Base-by-base conservation (phyloP, 1,139 yeast genomes). In the Kodamaea sp. region DNA sequence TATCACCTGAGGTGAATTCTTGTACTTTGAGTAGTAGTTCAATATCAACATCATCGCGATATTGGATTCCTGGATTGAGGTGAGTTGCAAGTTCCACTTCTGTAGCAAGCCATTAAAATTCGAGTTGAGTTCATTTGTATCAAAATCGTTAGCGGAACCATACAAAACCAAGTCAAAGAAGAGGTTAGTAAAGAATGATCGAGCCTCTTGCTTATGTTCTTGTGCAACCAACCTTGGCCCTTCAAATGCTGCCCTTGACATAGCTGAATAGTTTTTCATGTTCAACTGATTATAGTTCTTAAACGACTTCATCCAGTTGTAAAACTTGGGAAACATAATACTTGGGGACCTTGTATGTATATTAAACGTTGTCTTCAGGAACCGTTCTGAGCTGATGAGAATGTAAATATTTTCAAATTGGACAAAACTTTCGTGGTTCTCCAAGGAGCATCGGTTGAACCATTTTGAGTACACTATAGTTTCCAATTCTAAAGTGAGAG, bases 251-350 rank as follows among this genome's bases (percentile, higher is more conserved):
- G 36, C 44, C 13, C 23, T n/a, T 6, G 39, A 10, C 34, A 37
- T 41, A 3, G 15, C 13, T 6, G 22, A 18, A 22, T 27, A 32
- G n/a, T 30, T 29, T 2, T 18, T 10, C 16, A 39, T 23, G 7
- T 28, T 14, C 13, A 36, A 16, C 27, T 22, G 22, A 13, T 30
- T 23, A 16, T 29, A 26, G 20, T 26, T 19, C 10, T 24, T 28
- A 19, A 29, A 30, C 8, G 19, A 11, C n/a, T 25, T 16, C 18
- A 55, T 22, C 25, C 43, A 44, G 10, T 44, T 36, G 39, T 60
- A 57, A 39, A 60, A 59, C 15, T 37, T 31, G 3, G 63, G 64
- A 37, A 57, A 61, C 28, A 57, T 33, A 12, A 61, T 39, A 11
- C 47, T 48, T 3, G 66, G 64, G 13, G 55, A 51, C 15, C 48